Percentiles rank a stretch among this genome's conserved stretches.
phyloP scores from a whole-genome alignment of 1,284 basidiomycete species.

The Marasmius fiardii region DNA sequence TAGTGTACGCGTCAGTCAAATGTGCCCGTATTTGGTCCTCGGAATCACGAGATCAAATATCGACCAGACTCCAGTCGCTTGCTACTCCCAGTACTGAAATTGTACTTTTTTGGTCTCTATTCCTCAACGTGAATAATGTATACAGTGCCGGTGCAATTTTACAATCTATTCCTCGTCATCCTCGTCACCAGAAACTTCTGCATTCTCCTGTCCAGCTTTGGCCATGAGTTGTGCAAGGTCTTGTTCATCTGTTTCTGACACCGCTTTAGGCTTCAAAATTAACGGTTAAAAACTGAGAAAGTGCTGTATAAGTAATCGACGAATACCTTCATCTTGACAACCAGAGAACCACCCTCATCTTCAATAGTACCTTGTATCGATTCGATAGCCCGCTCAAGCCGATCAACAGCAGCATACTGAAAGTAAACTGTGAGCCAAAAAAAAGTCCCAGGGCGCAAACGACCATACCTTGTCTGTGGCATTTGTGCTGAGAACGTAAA shows the following conservation, averaged over 20 bases:
- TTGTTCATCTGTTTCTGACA: conserved; percentile 83
- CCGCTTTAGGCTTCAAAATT: too few relatives aligned
- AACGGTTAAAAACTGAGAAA: too few relatives aligned
- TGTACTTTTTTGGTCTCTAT: too few relatives aligned
- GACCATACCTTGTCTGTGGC: conserved; percentile 86
- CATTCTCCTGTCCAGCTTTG: conserved; percentile 87
- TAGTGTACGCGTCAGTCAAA: conserved; percentile 15
- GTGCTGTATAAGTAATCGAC: neutral
- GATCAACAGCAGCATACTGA: conserved; percentile 85
- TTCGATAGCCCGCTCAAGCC: conserved; percentile 92
- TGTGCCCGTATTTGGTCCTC: too few relatives aligned
- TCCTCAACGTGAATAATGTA: neutral
- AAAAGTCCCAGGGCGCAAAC: conserved; percentile 10
- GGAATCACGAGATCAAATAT: too few relatives aligned
- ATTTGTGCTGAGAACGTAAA: conserved; percentile 95
- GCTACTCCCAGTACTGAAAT: too few relatives aligned
- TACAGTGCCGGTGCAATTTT: neutral
- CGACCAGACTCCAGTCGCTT: too few relatives aligned
- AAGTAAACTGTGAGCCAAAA: conserved; percentile 1
- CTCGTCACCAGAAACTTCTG: conserved; percentile 92
- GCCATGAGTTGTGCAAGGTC: conserved; percentile 95
- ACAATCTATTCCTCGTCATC: conserved; percentile 63
- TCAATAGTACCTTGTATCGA: conserved; percentile 86
- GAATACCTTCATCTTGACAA: conserved; percentile 95
- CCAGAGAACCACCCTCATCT: conserved; percentile 79